These are phyloP conservation scores for Tricholoma bakamatsutake DNA, from an alignment of 768 basidiomycete species.

Conservation along the genomic window DNA sequence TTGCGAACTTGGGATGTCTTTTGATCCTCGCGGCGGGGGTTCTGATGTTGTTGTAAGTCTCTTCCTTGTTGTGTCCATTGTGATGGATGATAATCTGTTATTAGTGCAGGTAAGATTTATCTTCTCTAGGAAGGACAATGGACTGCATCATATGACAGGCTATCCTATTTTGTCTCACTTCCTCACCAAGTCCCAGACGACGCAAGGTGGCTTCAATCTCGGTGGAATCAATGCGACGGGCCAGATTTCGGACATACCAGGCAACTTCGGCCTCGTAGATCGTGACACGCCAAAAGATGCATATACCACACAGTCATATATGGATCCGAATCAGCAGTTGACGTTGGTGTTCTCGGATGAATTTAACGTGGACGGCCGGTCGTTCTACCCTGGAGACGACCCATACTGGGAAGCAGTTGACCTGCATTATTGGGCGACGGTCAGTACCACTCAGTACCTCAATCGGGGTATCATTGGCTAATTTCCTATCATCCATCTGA, in stretches of 20 bases:
- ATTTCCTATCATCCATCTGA: not conserved
- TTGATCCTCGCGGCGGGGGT: constrained; percentile 43
- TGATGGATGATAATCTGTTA: constrained; percentile 1
- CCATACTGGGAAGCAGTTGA: constrained; percentile 59
- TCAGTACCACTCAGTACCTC: constrained; percentile 32
- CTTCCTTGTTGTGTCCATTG: not conserved
- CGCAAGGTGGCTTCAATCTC: constrained; percentile 59
- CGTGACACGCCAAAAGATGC: constrained; percentile 62
- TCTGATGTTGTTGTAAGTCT: constrained; percentile 52
- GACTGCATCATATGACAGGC: constrained; percentile 20
- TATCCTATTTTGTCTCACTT: constrained; percentile 48
- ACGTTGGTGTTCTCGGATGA: constrained; percentile 75
- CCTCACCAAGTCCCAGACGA: constrained; percentile 33
- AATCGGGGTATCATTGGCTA: not conserved
- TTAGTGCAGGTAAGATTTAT: constrained; percentile 32
- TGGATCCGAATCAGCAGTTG: constrained; percentile 45
- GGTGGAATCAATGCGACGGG: constrained; percentile 74
- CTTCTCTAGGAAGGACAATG: constrained; percentile 6
- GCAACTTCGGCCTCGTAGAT: constrained; percentile 69
- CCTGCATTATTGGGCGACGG: constrained; percentile 65
- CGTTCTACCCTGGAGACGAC: constrained; percentile 67
- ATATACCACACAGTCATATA: constrained; percentile 46
- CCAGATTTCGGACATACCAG: constrained; percentile 55
- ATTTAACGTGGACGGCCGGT: constrained; percentile 67
- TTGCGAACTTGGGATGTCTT: constrained; percentile 65